Evolutionary conservation across 2,329 filamentous ascomycete species (phyloP), one percentile per base, ranked within the genome.

Genomic region (Neospermospora avenae): DNA sequence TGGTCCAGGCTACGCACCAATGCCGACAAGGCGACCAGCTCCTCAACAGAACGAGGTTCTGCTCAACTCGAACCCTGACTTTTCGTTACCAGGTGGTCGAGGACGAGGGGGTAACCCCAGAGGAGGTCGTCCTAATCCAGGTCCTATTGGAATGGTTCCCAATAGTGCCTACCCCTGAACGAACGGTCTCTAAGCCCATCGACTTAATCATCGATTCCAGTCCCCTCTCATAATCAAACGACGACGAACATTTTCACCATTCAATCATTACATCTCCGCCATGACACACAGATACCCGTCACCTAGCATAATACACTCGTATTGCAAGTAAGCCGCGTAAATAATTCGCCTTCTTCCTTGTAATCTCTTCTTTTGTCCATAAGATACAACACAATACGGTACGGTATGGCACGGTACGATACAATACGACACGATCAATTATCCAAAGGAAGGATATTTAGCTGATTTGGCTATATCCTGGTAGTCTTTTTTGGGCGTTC

Each of bases 61-160:
- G 41, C 78, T 96, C 61, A 86, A 87, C 69, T 85, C 80, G 46
- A 96, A 96, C 70, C 92, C 93, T 0, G 92, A 97, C 73, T 97
- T 97, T 75, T 83, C 88, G 65, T 74, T 97, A 28, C 87, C 86
- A 1, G 76, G 75, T 22, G 63, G 62, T 5, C 58, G 69, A 49
- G 67, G 64, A 11, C 59, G 68, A 57, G 65, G 65, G 18, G 59
- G 59, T 4, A 31, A 37, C 13, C 45, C 49, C 24, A 62, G 65
- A 53, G 63, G 63, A 31, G 61, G 59, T 16, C 42, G 24, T 58
- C 63, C 57, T 49, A 66, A 72, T 24, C 71, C 68, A 51, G 72
- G 71, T 13, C 71, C 74, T 31, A 10, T 10, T 41, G 78, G 79
- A 34, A 79, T 83, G 77, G 77, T 81, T 54, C 81, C 81, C 4